phyloP scores from a whole-genome alignment of 225 moss, liverwort and hornwort species.

The Neckera pumila region DNA sequence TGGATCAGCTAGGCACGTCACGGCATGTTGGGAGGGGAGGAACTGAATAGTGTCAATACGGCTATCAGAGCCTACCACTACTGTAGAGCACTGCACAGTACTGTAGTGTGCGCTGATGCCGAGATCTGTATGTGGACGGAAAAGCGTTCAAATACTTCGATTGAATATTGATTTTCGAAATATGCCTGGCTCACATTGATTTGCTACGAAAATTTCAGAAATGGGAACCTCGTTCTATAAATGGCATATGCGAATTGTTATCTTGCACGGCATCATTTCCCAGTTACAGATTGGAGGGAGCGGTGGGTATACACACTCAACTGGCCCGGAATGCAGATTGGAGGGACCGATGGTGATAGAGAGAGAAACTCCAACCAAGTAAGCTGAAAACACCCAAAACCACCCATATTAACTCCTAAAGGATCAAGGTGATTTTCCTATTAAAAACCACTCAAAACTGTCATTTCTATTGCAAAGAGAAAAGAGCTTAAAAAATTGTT shows the following conservation, averaged over 20 bases:
- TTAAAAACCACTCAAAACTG: no score
- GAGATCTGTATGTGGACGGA: not conserved
- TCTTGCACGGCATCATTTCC: not conserved
- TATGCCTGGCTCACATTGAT: not conserved
- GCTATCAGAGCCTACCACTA: no score
- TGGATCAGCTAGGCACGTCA: not conserved
- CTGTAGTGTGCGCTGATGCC: not conserved
- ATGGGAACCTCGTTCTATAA: not conserved
- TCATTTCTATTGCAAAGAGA: no score
- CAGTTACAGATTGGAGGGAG: not conserved
- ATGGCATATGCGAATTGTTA: not conserved
- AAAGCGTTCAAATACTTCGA: not conserved
- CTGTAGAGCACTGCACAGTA: not conserved
- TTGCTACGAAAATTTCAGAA: no score
- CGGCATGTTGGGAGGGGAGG: not conserved
- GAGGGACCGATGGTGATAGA: not conserved
- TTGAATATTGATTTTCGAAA: not conserved
- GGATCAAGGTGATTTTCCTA: no score
- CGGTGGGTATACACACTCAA: not conserved
- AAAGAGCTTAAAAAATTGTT: no score
- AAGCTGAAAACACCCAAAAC: no score
- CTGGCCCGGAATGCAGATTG: no score
- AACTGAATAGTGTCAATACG: not conserved
- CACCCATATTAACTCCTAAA: no score
- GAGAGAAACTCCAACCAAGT: not conserved